Percentiles rank a stretch among this genome's conserved stretches.
Evolutionary conservation across 140 eudicot species (phyloP).

Genomic region (Stevia rebaudiana): DNA sequence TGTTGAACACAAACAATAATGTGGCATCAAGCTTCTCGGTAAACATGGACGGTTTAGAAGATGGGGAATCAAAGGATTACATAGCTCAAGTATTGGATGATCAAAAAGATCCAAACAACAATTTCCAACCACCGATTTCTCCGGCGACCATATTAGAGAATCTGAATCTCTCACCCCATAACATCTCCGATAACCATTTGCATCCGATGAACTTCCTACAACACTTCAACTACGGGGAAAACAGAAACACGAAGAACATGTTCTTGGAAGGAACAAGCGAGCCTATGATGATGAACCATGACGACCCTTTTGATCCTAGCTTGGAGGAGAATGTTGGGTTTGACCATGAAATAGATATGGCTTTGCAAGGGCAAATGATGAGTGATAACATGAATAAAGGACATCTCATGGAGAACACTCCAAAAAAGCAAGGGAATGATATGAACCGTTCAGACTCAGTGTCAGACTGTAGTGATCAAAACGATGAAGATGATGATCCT

Average conservation of each 20-base stretch:
- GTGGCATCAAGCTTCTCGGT: slow-evolving; percentile 43
- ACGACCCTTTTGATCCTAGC: slow-evolving; percentile 37
- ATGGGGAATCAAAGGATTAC: slow-evolving; percentile 23
- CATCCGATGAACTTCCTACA: slow-evolving; percentile 46
- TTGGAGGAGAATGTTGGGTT: slow-evolving; percentile 40
- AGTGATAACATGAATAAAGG: slow-evolving; percentile 21
- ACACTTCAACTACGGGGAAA: slow-evolving; percentile 36
- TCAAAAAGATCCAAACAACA: slow-evolving; percentile 29
- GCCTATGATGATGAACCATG: slow-evolving; percentile 21
- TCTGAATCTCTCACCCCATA: slow-evolving; percentile 33
- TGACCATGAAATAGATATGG: slow-evolving; percentile 48
- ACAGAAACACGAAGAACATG: slow-evolving; percentile 26
- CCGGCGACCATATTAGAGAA: slow-evolving; percentile 42
- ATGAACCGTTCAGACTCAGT: slow-evolving; percentile 42
- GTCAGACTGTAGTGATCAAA: slow-evolving; percentile 59
- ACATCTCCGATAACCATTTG: slow-evolving; percentile 29
- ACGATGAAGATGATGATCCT: slow-evolving; percentile 61
- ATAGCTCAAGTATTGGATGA: slow-evolving; percentile 32
- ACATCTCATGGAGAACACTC: slow-evolving; percentile 18
- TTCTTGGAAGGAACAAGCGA: slow-evolving; percentile 43
- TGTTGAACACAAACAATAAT: slow-evolving; percentile 31
- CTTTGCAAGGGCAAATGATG: slow-evolving; percentile 37
- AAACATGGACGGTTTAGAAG: slow-evolving; percentile 28
- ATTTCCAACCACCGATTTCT: slow-evolving; percentile 42
- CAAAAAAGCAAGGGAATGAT: slow-evolving; percentile 35